A percentile compares a stretch with the other conserved stretches of the same genome.
Evolutionary conservation across 164 flowering plant species (phyloP).

Genomic region (Saururus chinensis): DNA sequence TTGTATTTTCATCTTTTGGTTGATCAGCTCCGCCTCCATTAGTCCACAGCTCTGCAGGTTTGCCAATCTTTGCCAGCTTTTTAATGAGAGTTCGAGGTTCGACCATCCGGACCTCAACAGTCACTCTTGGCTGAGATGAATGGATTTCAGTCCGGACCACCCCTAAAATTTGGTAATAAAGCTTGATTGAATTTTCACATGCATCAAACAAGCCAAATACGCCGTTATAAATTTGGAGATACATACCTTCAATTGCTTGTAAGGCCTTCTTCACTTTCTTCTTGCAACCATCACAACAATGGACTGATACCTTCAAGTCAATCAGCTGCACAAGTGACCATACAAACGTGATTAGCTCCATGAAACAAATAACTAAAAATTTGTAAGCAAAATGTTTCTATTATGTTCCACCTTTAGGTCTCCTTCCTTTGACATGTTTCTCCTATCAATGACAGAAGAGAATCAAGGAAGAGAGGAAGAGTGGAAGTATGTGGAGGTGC

Average conservation of each 20-base stretch:
- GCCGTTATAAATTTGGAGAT: background rate
- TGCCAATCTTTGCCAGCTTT: conserved; percentile 34
- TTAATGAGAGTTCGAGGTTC: conserved; percentile 35
- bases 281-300: conserved; percentile 61
- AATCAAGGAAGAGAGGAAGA: conserved; percentile 1
- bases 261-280: conserved; percentile 46
- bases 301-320: conserved; percentile 41
- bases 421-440: conserved; percentile 16
- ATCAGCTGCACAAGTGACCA: conserved; percentile 27
- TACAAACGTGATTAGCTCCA: conserved; percentile 5
- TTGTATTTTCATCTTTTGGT: background rate
- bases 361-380: background rate
- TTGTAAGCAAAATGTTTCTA: background rate
- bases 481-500: conserved; percentile 3
- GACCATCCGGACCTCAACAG: conserved; percentile 31
- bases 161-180: conserved; percentile 20
- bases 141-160: conserved; percentile 36
- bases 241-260: conserved; percentile 35
- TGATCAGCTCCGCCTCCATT: background rate
- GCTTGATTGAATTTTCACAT: background rate
- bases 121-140: conserved; percentile 29
- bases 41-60: conserved; percentile 37
- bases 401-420: conserved; percentile 13
- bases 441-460: background rate
- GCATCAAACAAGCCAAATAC: too few relatives aligned